Percentiles rank a stretch among this genome's conserved stretches.
Evolutionary conservation across 2,329 filamentous ascomycete species (phyloP).

Genomic region (Trichoderma hamatum): DNA sequence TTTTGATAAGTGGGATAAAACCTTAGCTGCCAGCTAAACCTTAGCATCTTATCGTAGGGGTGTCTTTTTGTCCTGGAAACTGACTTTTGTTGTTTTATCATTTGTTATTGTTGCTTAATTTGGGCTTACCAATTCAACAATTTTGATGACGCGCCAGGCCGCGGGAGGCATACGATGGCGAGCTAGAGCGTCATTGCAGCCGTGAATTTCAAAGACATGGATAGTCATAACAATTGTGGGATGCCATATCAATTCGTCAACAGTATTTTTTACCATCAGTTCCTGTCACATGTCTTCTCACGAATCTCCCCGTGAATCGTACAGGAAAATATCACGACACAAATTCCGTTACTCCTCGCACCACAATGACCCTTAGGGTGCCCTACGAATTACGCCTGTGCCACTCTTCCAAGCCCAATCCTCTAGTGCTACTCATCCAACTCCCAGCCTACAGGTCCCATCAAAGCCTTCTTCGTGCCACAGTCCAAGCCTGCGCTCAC

Average conservation of each 20-base stretch:
- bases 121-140: not conserved
- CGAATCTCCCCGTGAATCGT: not conserved
- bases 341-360: not conserved
- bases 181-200: not conserved
- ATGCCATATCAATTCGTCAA: not conserved
- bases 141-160: not conserved
- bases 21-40: conserved; percentile 1
- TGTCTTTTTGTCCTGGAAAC: not conserved
- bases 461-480: conserved; percentile 48
- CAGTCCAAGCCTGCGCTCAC: conserved; percentile 42
- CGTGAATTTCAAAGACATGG: not conserved
- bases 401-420: not conserved
- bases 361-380: not conserved
- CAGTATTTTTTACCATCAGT: not conserved
- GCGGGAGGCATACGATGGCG: not conserved
- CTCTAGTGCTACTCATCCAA: not conserved
- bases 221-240: not conserved
- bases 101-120: conserved; percentile 7
- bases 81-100: not conserved
- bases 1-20: not conserved
- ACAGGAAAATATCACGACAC: not conserved
- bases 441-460: not conserved
- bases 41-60: not conserved
- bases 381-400: not conserved
- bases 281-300: not conserved